Base-by-base conservation (phyloP, 768 basidiomycete genomes). In the Rhizopogon vulgaris region DNA sequence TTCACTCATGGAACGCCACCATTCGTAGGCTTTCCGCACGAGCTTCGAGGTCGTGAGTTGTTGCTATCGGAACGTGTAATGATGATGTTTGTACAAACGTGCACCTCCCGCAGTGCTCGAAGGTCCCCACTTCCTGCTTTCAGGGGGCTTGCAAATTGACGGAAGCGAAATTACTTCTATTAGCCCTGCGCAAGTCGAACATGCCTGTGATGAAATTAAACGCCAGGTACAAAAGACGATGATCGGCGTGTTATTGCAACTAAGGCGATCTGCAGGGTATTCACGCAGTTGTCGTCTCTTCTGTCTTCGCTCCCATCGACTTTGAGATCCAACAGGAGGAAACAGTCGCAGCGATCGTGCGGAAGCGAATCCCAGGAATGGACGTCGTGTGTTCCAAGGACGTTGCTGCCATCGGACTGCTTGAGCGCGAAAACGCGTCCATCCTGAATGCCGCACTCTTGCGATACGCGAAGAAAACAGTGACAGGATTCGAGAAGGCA, bases 371-470 rank as follows among this genome's bases (percentile, higher is more conserved):
- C 36, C 63, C 65, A 8, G 64, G 68, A 42, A 65, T 71, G 40
- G 72, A 80, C 49, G 67, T 83, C 45, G 76, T 82, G 38, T 76
- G 77, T 46, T 78, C 79, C 25, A 76, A 77, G 45, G 75, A 80
- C 49, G 81, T 82, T 38, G 82, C 76, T 7, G 77, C 78, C 59
- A 70, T 83, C 22, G 80, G 81, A 32, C 70, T 85, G 47, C 65
- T 84, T 14, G 80, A 83, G 56, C 74, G 84, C 40, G 84, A 85
- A 60, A 85, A 86, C 51, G 84, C 85, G 0, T 66, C 81, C 12
- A 84, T 86, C 54, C 72, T 85, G 54, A 86, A 85, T 56, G 83
- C 83, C 1, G 79, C 83, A 2, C 76, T 85, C 57, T 71, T 82
- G 34, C 65, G 72, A 28, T 85, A 80, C 62, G 83, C 84, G 0